phyloP scores from a whole-genome alignment of 1,284 basidiomycete genomes.

The Acaromyces ingoldii region DNA sequence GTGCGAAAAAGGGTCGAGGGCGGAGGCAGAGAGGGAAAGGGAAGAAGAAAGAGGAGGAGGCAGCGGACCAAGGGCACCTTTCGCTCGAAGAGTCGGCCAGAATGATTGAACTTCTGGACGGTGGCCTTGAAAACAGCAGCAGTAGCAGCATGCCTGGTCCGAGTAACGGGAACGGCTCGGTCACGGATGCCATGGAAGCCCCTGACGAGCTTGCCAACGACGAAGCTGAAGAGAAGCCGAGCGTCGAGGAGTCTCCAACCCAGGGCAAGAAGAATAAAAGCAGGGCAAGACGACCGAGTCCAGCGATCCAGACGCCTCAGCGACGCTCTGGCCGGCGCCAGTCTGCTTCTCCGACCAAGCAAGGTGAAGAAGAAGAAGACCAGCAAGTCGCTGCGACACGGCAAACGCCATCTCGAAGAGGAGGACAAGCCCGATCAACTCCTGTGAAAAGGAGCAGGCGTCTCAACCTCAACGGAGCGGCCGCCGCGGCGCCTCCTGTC shows the following conservation, averaged over 20 bases:
- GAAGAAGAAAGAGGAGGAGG: background rate
- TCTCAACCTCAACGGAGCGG: too few species aligned
- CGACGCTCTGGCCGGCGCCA: too few species aligned
- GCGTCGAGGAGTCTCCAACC: background rate
- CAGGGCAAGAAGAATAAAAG: constrained; percentile 1
- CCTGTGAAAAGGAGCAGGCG: too few species aligned
- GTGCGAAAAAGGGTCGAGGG: too few species aligned
- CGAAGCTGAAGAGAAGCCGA: too few species aligned
- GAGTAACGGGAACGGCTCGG: background rate
- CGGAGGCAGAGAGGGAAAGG: background rate
- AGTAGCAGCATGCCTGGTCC: background rate
- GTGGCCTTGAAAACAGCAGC: too few species aligned
- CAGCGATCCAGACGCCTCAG: background rate
- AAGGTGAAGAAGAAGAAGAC: too few species aligned
- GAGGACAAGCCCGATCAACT: too few species aligned
- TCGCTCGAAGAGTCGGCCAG: background rate
- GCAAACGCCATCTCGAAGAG: too few species aligned
- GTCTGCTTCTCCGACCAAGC: too few species aligned
- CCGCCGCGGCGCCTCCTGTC: too few species aligned
- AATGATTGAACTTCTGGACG: background rate
- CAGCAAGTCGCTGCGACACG: too few species aligned
- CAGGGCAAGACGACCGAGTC: background rate
- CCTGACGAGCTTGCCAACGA: background rate
- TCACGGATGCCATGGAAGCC: background rate
- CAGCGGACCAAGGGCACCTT: background rate